Percentiles rank a stretch among this genome's conserved stretches.
Conservation (phyloP, 73 alveolate genomes). For the Breviolum minutum region DNA sequence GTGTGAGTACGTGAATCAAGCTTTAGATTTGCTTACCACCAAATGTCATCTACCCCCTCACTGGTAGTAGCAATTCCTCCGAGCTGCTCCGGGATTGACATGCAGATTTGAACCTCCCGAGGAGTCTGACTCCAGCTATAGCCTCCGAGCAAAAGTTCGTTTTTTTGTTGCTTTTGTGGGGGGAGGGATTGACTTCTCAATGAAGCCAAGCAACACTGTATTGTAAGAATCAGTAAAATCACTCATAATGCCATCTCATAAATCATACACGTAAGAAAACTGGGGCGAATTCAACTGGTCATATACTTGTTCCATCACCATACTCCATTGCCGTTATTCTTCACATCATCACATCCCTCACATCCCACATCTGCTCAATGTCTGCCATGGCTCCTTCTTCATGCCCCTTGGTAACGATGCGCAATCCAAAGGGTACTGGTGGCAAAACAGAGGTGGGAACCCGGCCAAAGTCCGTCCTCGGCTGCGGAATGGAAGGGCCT, state of each 20-base stretch:
- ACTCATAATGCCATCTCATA: too few species aligned
- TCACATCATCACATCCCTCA: too few species aligned
- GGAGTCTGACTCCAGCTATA: constrained; percentile 75
- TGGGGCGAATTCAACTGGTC: too few species aligned
- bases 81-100: constrained; percentile 41
- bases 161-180: too few species aligned
- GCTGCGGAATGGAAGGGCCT: neutral
- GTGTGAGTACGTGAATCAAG: too few species aligned
- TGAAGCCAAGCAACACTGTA: too few species aligned
- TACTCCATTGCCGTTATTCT: too few species aligned
- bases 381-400: constrained; percentile 1
- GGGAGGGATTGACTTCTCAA: too few species aligned
- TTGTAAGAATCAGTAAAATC: too few species aligned
- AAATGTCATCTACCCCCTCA: neutral
- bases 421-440: constrained; percentile 45
- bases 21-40: neutral
- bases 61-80: neutral
- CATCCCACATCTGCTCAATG: neutral
- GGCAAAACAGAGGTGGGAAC: constrained; percentile 25
- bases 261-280: too few species aligned
- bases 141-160: neutral
- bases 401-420: neutral
- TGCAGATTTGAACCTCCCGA: constrained; percentile 30
- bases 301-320: too few species aligned
- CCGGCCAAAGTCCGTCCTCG: constrained; percentile 46